Evolutionary conservation across 140 eudicot genomes (phyloP).

Genomic region (Anethum foeniculum): DNA sequence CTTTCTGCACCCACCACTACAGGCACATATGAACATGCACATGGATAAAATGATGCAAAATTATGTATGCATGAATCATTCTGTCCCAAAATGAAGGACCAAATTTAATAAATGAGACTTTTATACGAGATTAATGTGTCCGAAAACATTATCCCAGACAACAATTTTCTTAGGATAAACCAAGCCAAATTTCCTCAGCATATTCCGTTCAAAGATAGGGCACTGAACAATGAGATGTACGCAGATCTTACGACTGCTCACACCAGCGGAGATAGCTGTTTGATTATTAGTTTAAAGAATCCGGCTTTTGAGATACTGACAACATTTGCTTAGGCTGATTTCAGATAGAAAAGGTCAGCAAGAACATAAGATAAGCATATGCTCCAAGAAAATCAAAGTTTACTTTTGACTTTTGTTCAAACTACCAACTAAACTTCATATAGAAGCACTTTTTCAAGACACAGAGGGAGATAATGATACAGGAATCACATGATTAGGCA

Average conservation of each 20-base stretch:
- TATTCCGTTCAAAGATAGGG: neutral
- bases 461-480: neutral
- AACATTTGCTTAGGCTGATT: neutral
- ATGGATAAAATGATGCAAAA: neutral
- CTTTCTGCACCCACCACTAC: constrained; percentile 10
- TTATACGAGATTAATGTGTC: too few relatives aligned
- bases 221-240: neutral
- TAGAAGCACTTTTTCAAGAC: neutral
- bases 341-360: neutral
- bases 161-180: too few relatives aligned
- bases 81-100: neutral
- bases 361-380: neutral
- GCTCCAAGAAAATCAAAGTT: neutral
- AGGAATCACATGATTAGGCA: neutral
- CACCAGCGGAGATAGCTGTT: neutral
- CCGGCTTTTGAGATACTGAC: neutral
- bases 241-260: neutral
- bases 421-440: neutral
- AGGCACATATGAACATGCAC: neutral
- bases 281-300: neutral
- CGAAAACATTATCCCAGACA: too few relatives aligned
- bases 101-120: neutral
- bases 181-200: too few relatives aligned
- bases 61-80: neutral
- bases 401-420: neutral